Evolutionary conservation across 352 stramenopile genomes (phyloP).

Genomic region (Achlya hypogyna): DNA sequence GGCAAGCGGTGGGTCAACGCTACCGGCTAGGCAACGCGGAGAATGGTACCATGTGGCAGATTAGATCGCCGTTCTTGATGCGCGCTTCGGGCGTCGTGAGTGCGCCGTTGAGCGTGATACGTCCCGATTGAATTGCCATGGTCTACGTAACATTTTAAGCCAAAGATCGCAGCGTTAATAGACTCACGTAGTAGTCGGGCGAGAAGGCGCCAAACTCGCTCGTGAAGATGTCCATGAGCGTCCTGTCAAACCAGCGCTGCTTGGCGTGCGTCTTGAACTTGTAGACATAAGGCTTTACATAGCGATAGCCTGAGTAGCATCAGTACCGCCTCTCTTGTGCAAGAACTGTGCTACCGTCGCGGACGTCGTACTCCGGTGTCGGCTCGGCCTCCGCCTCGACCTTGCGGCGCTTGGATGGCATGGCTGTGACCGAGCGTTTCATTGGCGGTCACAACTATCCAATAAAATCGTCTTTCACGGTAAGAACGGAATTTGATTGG

Average conservation of each 20-base stretch:
- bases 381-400: neutral
- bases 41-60: slow-evolving; percentile 79
- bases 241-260: slow-evolving; percentile 86
- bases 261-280: slow-evolving; percentile 95
- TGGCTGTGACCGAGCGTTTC: neutral
- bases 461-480: too few species aligned
- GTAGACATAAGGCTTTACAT: slow-evolving; percentile 92
- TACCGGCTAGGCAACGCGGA: neutral
- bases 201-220: slow-evolving; percentile 78
- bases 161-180: neutral
- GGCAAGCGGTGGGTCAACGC: neutral
- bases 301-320: slow-evolving; percentile 48
- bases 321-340: neutral
- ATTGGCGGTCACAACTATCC: neutral
- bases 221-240: slow-evolving; percentile 88
- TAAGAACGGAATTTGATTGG: too few species aligned
- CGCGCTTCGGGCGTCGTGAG: slow-evolving; percentile 64
- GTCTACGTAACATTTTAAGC: slow-evolving; percentile 35
- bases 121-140: slow-evolving; percentile 87
- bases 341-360: slow-evolving; percentile 1
- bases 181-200: slow-evolving; percentile 74
- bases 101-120: slow-evolving; percentile 89
- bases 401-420: slow-evolving; percentile 11
- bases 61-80: slow-evolving; percentile 89
- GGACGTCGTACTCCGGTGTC: slow-evolving; percentile 8